Percentiles rank a stretch among this genome's conserved stretches.
Evolutionary conservation across 441 rosid species (phyloP).

Genomic region (Metrosideros polymorpha): DNA sequence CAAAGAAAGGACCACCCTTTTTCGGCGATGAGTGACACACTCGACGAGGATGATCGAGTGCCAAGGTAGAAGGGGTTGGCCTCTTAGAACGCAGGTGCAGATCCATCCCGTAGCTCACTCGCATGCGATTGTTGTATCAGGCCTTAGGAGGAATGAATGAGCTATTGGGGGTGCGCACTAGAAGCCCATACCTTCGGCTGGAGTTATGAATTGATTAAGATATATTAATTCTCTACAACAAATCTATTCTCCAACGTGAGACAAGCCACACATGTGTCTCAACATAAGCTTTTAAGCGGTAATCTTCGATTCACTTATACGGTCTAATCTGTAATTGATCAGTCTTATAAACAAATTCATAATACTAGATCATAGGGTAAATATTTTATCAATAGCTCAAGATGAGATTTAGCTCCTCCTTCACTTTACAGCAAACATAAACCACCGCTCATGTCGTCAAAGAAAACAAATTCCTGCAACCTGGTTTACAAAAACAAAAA

Average conservation of each 20-base stretch:
- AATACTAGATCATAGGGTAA: not conserved
- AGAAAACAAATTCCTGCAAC: not conserved
- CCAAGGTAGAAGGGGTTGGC: not conserved
- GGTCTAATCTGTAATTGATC: not conserved
- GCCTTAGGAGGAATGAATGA: not conserved
- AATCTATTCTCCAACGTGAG: rapidly evolving
- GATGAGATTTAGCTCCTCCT: not conserved
- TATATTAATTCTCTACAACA: not conserved
- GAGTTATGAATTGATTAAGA: rapidly evolving
- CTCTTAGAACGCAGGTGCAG: not conserved
- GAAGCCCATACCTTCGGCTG: rapidly evolving
- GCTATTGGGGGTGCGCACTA: rapidly evolving
- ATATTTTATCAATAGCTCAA: not conserved
- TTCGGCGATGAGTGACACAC: not conserved
- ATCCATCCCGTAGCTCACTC: not conserved
- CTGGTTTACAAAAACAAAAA: not conserved
- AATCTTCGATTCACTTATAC: rapidly evolving
- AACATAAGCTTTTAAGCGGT: rapidly evolving
- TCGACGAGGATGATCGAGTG: not conserved
- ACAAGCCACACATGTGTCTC: not conserved
- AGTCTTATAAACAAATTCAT: not conserved
- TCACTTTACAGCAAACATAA: not conserved
- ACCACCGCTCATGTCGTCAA: no score
- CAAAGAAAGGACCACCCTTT: no score
- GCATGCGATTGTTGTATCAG: not conserved